phyloP scores from a whole-genome alignment of 2,329 filamentous ascomycete species.

The Fusarium musae region DNA sequence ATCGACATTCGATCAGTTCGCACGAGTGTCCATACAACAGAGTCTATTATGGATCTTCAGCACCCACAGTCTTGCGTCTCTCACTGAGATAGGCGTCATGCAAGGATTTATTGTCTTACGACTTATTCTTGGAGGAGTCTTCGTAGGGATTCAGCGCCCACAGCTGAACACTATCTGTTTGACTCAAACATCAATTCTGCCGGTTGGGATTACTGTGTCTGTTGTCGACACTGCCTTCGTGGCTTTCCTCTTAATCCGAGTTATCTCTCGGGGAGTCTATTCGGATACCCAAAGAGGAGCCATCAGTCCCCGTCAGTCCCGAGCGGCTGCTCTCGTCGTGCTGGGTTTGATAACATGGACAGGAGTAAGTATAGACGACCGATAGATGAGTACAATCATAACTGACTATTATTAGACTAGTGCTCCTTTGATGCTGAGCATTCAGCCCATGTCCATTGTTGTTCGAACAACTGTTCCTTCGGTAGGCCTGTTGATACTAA shows the following conservation, averaged over 20 bases:
- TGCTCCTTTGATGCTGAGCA: conserved; percentile 62
- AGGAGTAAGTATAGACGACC: conserved; percentile 55
- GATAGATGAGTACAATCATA: background rate
- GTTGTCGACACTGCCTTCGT: conserved; percentile 59
- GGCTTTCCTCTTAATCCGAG: conserved; percentile 53
- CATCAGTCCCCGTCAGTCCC: conserved; percentile 48
- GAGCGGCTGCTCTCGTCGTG: conserved; percentile 55
- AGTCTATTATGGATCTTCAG: conserved; percentile 64
- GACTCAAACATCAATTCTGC: conserved; percentile 56
- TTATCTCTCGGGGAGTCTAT: conserved; percentile 52
- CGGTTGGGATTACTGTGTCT: conserved; percentile 59
- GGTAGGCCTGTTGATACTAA: conserved; percentile 59
- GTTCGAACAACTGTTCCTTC: conserved; percentile 63
- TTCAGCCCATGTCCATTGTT: conserved; percentile 54
- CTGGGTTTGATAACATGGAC: conserved; percentile 64
- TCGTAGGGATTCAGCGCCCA: conserved; percentile 64
- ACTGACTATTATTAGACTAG: conserved; percentile 55
- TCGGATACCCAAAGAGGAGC: conserved; percentile 47
- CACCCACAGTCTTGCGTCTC: conserved; percentile 50
- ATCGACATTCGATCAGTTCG: conserved; percentile 67
- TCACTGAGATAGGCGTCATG: conserved; percentile 52
- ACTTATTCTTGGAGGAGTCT: conserved; percentile 64
- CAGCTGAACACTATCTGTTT: conserved; percentile 65
- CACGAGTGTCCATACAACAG: conserved; percentile 64
- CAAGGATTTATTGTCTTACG: conserved; percentile 60